These are phyloP conservation scores for Lotus japonicus DNA, from an alignment of 306 rosid genomes.

Conservation along the genomic window DNA sequence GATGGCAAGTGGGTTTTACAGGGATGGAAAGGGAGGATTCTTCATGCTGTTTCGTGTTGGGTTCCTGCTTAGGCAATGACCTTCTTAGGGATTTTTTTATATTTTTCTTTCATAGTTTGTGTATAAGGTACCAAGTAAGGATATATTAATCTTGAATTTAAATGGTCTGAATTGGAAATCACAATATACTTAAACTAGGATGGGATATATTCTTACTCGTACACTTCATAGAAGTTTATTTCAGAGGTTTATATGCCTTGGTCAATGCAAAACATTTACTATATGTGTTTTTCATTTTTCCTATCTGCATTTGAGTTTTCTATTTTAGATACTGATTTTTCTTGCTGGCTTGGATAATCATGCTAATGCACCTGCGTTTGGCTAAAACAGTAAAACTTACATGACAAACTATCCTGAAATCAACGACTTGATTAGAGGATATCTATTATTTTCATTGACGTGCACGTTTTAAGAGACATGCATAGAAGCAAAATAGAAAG, in stretches of 20 bases:
- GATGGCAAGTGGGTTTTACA: slow-evolving; percentile 73
- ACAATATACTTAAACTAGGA: neutral
- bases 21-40: slow-evolving; percentile 80
- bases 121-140: neutral
- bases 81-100: neutral
- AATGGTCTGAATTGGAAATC: neutral
- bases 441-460: neutral
- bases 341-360: neutral
- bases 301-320: neutral
- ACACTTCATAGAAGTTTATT: neutral
- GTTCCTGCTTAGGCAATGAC: slow-evolving; percentile 35
- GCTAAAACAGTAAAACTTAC: neutral
- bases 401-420: neutral
- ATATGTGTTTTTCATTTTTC: neutral
- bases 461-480: neutral
- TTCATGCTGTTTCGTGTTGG: slow-evolving; percentile 72
- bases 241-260: neutral
- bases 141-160: neutral
- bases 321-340: neutral
- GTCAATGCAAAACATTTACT: neutral
- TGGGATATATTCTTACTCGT: neutral
- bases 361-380: neutral
- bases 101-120: no score
- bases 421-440: neutral
- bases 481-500: neutral